phyloP scores from a whole-genome alignment of 2,329 filamentous ascomycete species.

The Colletotrichum sp. region DNA sequence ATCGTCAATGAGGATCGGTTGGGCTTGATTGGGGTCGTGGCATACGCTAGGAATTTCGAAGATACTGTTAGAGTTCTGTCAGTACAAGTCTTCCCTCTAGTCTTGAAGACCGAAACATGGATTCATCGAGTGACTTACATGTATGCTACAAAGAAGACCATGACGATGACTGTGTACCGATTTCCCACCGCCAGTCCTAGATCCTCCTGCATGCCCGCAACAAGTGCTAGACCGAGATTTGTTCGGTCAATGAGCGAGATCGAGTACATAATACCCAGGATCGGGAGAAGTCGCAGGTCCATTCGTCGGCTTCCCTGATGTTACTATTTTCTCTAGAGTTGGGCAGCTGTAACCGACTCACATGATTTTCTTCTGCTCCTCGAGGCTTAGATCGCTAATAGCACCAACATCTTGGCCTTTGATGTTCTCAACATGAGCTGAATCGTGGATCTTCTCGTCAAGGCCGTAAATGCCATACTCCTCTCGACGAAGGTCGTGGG shows the following conservation, averaged over 20 bases:
- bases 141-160: slow-evolving; percentile 27
- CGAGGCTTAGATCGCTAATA: neutral
- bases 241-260: slow-evolving; percentile 24
- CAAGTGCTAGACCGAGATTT: slow-evolving; percentile 17
- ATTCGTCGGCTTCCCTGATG: slow-evolving; percentile 8
- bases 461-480: neutral
- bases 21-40: neutral
- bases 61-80: neutral
- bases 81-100: neutral
- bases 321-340: neutral
- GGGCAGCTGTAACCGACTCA: neutral
- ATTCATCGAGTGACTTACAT: slow-evolving; percentile 14
- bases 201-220: slow-evolving; percentile 22
- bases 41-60: slow-evolving; percentile 25
- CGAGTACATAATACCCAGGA: slow-evolving; percentile 28
- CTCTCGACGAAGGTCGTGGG: neutral
- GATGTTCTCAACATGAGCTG: neutral
- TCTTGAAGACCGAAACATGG: neutral
- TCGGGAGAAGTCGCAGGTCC: slow-evolving; percentile 41
- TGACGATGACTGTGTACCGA: slow-evolving; percentile 20
- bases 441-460: neutral
- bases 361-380: slow-evolving; percentile 12
- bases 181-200: slow-evolving; percentile 17
- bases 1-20: neutral
- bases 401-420: neutral